Evolutionary conservation across 768 basidiomycete species (phyloP).

Genomic region (Tulasnella sp.): DNA sequence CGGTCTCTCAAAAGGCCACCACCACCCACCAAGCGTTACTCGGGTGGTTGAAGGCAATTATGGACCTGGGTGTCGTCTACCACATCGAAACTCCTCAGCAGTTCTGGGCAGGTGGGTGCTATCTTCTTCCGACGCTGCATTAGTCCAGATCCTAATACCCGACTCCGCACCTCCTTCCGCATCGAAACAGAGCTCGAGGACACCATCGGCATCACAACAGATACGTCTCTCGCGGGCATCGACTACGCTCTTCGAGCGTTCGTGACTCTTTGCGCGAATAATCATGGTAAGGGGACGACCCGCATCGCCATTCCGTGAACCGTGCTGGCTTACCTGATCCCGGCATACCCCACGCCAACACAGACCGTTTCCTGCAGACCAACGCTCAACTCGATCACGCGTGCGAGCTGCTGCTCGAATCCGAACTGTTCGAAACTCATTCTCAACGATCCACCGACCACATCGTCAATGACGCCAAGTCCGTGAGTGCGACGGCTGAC

Average conservation of each 20-base stretch:
- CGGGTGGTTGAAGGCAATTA: background rate
- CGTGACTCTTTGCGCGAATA: slow-evolving; percentile 75
- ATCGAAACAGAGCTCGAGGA: slow-evolving; percentile 80
- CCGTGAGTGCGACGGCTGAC: slow-evolving; percentile 51
- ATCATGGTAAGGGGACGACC: slow-evolving; percentile 65
- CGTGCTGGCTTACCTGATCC: background rate
- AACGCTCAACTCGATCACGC: slow-evolving; percentile 85
- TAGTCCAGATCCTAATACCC: slow-evolving; percentile 9
- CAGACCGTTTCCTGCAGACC: slow-evolving; percentile 84
- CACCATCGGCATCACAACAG: slow-evolving; percentile 65
- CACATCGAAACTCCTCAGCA: slow-evolving; percentile 81
- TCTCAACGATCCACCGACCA: slow-evolving; percentile 90
- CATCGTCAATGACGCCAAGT: slow-evolving; percentile 66
- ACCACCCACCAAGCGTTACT: background rate
- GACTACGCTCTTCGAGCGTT: slow-evolving; percentile 80
- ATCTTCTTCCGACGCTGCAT: slow-evolving; percentile 33
- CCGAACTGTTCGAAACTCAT: slow-evolving; percentile 88
- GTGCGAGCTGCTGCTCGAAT: slow-evolving; percentile 71
- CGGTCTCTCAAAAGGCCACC: background rate
- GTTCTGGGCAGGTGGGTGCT: slow-evolving; percentile 81
- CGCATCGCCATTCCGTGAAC: slow-evolving; percentile 33
- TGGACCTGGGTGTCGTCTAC: slow-evolving; percentile 71
- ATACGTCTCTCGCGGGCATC: slow-evolving; percentile 61
- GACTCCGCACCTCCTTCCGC: slow-evolving; percentile 19
- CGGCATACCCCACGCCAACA: background rate